These are phyloP conservation scores for Boletus pseudopeckii DNA, from an alignment of 768 basidiomycete genomes.

Conservation along the genomic window DNA sequence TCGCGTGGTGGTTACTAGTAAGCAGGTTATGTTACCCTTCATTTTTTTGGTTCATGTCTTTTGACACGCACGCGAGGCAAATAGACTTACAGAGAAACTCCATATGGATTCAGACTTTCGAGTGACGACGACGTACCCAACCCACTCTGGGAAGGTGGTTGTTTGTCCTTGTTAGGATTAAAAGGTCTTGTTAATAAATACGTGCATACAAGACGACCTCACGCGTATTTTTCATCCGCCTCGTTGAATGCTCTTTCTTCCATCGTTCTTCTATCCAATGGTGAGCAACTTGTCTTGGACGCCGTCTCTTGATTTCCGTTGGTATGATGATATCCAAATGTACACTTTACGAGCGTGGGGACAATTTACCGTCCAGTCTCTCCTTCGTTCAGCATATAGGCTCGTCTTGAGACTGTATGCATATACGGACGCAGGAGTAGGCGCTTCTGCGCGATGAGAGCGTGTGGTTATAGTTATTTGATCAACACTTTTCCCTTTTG, in stretches of 20 bases:
- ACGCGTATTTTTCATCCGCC: background rate
- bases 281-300: slow-evolving; percentile 12
- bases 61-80: background rate
- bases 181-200: slow-evolving; percentile 18
- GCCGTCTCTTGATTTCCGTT: background rate
- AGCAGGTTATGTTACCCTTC: background rate
- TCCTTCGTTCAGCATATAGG: slow-evolving; percentile 32
- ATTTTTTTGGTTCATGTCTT: too few species aligned
- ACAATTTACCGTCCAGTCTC: slow-evolving; percentile 31
- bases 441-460: slow-evolving; percentile 34
- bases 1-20: background rate
- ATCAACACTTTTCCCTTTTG: slow-evolving; percentile 5
- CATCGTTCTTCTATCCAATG: background rate
- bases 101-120: background rate
- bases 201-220: slow-evolving; percentile 3
- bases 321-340: slow-evolving; percentile 31
- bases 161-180: slow-evolving; percentile 27
- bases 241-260: background rate
- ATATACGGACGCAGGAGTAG: slow-evolving; percentile 34
- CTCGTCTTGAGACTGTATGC: slow-evolving; percentile 35
- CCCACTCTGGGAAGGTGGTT: slow-evolving; percentile 10
- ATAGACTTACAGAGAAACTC: slow-evolving; percentile 6
- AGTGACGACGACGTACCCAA: background rate
- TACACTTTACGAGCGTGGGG: slow-evolving; percentile 32
- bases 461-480: slow-evolving; percentile 38